Conservation (phyloP, 1,284 basidiomycete genomes). For the Phlebopus sp. region DNA sequence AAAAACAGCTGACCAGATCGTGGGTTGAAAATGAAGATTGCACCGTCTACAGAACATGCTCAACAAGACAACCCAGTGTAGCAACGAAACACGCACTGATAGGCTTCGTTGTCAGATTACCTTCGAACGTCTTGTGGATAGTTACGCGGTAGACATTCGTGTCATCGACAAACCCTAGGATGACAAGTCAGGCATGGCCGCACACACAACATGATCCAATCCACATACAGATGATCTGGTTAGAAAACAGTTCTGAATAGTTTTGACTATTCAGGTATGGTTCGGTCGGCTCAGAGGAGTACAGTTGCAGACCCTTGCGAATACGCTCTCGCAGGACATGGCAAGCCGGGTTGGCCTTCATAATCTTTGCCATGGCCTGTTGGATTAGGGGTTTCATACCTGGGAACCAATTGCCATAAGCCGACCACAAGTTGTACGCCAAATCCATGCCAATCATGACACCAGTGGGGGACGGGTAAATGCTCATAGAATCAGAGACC, state of each 20-base stretch:
- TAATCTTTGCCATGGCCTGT: conserved; percentile 99
- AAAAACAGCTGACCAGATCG: conserved; percentile 97
- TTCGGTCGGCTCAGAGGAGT: conserved; percentile 99
- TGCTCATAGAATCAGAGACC: conserved; percentile 95
- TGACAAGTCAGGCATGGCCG: conserved; percentile 12
- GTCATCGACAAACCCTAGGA: conserved; percentile 92
- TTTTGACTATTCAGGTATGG: conserved; percentile 98
- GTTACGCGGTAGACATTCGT: conserved; percentile 99
- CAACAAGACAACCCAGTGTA: not conserved
- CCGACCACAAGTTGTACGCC: conserved; percentile 98
- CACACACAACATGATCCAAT: conserved; percentile 1
- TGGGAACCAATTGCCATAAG: conserved; percentile 99
- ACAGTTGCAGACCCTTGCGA: conserved; percentile 96
- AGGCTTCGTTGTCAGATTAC: conserved; percentile 99
- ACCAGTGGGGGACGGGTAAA: conserved; percentile 98
- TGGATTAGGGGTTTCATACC: conserved; percentile 97
- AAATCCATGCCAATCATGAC: conserved; percentile 98
- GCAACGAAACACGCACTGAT: conserved; percentile 63
- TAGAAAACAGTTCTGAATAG: conserved; percentile 97
- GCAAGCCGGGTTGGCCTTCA: conserved; percentile 98
- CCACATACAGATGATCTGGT: conserved; percentile 92
- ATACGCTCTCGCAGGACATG: conserved; percentile 99
- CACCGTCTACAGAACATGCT: conserved; percentile 63
- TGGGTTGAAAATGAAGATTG: conserved; percentile 99
- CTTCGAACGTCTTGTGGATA: conserved; percentile 99